A percentile compares a stretch with the other conserved stretches of the same genome.
phyloP scores from a whole-genome alignment of 805 yeast species.

The Candida hispaniensis region DNA sequence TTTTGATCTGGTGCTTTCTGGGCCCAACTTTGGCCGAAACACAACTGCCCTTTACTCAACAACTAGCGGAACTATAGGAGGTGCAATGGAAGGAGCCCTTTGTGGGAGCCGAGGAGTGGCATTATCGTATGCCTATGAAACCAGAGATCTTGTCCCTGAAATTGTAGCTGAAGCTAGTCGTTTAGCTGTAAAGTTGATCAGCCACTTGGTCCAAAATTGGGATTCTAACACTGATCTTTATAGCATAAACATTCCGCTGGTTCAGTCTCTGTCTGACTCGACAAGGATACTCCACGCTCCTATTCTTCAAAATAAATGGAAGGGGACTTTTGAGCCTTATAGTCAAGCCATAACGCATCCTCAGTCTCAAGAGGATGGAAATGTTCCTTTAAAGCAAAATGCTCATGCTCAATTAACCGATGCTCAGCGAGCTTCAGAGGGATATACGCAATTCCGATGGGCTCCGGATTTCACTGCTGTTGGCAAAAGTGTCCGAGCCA shows the following conservation, averaged over 20 bases:
- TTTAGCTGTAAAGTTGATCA: slow-evolving; percentile 52
- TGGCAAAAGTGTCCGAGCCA: slow-evolving; percentile 40
- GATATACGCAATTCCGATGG: slow-evolving; percentile 58
- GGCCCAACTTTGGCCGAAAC: slow-evolving; percentile 94
- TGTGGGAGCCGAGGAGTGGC: slow-evolving; percentile 58
- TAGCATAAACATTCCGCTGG: slow-evolving; percentile 74
- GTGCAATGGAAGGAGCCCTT: slow-evolving; percentile 87
- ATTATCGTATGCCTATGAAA: slow-evolving; percentile 69
- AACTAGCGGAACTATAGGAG: slow-evolving; percentile 93
- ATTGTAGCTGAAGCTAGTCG: slow-evolving; percentile 54
- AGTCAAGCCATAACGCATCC: slow-evolving; percentile 19
- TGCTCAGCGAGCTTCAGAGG: slow-evolving; percentile 21
- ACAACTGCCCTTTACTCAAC: slow-evolving; percentile 79
- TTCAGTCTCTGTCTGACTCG: slow-evolving; percentile 38
- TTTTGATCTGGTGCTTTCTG: slow-evolving; percentile 80
- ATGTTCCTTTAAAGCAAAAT: slow-evolving; percentile 29
- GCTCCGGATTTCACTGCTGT: slow-evolving; percentile 67
- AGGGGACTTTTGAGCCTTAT: slow-evolving; percentile 41
- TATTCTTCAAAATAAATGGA: slow-evolving; percentile 75
- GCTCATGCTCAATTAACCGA: slow-evolving; percentile 30
- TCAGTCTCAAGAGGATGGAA: slow-evolving; percentile 10
- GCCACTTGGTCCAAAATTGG: slow-evolving; percentile 49
- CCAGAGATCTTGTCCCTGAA: slow-evolving; percentile 34
- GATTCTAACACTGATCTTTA: slow-evolving; percentile 52
- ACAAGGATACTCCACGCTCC: slow-evolving; percentile 67